Evolutionary conservation across 345 rosid genomes (phyloP).

Genomic region (Heritiera fomes): DNA sequence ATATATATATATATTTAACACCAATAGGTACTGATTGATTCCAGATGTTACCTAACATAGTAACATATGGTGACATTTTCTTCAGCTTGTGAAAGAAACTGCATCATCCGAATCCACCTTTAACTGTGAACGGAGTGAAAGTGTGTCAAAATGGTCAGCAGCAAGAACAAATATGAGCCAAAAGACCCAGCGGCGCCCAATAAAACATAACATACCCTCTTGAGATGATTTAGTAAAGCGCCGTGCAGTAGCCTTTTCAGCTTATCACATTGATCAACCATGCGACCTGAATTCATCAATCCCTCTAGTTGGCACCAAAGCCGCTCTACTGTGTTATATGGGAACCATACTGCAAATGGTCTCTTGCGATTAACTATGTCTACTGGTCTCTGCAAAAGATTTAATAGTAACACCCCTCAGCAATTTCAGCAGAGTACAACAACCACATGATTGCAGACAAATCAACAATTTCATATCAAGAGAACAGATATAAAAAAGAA

Average conservation of each 20-base stretch:
- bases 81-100: conserved; percentile 34
- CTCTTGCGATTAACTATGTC: conserved; percentile 68
- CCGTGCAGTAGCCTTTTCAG: conserved; percentile 63
- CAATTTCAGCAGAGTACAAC: conserved; percentile 10
- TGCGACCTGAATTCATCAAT: conserved; percentile 52
- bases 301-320: conserved; percentile 82
- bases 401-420: conserved; percentile 5
- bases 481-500: neutral
- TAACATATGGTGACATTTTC: neutral
- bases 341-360: conserved; percentile 79
- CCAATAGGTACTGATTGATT: neutral
- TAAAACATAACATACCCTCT: conserved; percentile 50
- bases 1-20: neutral
- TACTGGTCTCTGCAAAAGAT: conserved; percentile 65
- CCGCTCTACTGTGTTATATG: conserved; percentile 57
- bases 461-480: neutral
- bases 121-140: conserved; percentile 39
- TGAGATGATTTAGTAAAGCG: conserved; percentile 70
- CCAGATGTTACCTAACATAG: neutral
- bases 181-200: neutral
- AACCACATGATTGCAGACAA: neutral
- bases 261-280: conserved; percentile 75
- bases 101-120: conserved; percentile 82
- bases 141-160: neutral
- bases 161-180: neutral